Evolutionary conservation across 371 early-diverging fungal species (phyloP), one percentile per base, ranked within the genome.

Genomic region (Vairimorpha ceranae): DNA sequence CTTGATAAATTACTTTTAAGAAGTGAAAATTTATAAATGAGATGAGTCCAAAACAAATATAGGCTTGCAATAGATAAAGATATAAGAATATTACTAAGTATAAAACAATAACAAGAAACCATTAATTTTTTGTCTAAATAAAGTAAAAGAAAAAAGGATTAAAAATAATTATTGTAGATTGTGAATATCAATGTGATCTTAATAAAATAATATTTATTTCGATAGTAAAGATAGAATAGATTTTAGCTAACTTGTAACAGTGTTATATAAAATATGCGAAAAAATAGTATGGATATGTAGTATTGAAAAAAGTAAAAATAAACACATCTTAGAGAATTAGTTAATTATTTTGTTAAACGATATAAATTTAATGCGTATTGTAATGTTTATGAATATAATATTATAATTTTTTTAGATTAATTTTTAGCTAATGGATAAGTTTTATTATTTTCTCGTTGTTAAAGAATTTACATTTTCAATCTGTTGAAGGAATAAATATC

Each of bases 241-340:
- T 83, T 97, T 97, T 83, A 88, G 95, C 60, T 96, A 95, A 77
- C 87, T 96, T 36, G 96, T 96, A 67, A 88, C 93, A 45, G 95
- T 96, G 61, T 86, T 96, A 54, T 97, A 96, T 86, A 94, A 93
- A 83, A 88, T 92, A 41, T 96, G 93, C 86, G 95, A 96, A 86
- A 94, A 94, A 6, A 89, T 97, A 58, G 95, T 97, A 76, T 97
- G 98, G 98, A 93, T 95, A 93, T 85, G 83, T 67, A 68, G 77
- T n/a, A 68, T 82, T 19, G 82, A 78, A 46, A 82, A 82, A 67
- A 77, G 60, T 25, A 70, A 70, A 45, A 69, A 75, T 30, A 69
- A 41, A n/a, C n/a, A 43, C 43, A 69, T 29, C 33, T 69, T 32
- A 69, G 59, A 33, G 69, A 69, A 19, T 56, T 67, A 21, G 41